Percentiles rank a stretch among this genome's conserved stretches.
Evolutionary conservation across 2,329 filamentous ascomycete species (phyloP).

Genomic region (Colletotrichum simmondsii): DNA sequence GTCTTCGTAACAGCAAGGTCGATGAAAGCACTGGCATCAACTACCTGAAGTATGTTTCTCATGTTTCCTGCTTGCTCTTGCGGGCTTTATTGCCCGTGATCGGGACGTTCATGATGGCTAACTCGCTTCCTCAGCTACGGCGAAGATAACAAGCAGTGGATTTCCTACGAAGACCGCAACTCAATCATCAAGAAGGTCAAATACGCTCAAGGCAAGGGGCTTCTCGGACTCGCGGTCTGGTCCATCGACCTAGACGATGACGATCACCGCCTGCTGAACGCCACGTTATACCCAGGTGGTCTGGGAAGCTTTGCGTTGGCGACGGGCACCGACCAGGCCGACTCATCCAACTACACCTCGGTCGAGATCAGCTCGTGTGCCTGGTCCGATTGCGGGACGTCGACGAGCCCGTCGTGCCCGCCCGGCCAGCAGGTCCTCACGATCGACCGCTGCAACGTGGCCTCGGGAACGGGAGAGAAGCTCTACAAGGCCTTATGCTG

Average conservation of each 20-base stretch:
- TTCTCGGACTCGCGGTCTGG: constrained; percentile 30
- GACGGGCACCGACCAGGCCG: background rate
- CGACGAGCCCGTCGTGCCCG: background rate
- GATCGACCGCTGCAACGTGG: constrained; percentile 1
- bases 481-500: background rate
- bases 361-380: background rate
- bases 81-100: background rate
- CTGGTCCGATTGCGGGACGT: background rate
- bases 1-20: background rate
- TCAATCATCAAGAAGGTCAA: constrained; percentile 30
- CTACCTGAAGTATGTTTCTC: background rate
- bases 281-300: background rate
- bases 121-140: background rate
- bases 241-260: constrained; percentile 26
- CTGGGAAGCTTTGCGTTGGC: background rate
- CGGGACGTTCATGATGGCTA: too few species aligned
- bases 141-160: background rate
- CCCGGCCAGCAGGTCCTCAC: background rate
- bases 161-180: constrained; percentile 34
- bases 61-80: background rate
- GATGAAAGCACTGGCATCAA: background rate
- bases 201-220: constrained; percentile 22
- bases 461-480: background rate
- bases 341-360: background rate
- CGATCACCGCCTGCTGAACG: background rate